Evolutionary conservation across 108 stramenopile species (phyloP).

Genomic region (Epithemia pelagica): DNA sequence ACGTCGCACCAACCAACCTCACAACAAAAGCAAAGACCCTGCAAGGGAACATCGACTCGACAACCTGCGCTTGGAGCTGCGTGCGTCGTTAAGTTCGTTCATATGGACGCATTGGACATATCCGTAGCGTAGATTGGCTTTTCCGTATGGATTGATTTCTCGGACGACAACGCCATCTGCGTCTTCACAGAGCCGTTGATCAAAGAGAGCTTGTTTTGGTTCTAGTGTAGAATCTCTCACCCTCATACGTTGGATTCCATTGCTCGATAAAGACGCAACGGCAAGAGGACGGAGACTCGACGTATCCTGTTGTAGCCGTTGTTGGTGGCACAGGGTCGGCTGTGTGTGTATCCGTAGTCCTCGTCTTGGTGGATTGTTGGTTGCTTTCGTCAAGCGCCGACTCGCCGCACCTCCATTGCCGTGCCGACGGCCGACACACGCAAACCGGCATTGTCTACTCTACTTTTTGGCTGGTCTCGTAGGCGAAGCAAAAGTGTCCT

Average conservation of each 20-base stretch:
- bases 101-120: conserved; percentile 66
- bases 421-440: too few species aligned
- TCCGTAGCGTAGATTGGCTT: conserved; percentile 67
- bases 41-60: neutral
- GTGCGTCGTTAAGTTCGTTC: conserved; percentile 25
- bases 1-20: too few species aligned
- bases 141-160: conserved; percentile 82
- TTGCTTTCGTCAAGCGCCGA: too few species aligned
- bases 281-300: neutral
- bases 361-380: too few species aligned
- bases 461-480: too few species aligned
- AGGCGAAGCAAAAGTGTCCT: too few species aligned
- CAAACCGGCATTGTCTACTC: too few species aligned
- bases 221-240: conserved; percentile 2
- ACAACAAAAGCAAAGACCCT: too few species aligned
- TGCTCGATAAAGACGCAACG: neutral
- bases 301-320: too few species aligned
- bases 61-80: neutral
- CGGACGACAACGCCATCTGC: conserved; percentile 72
- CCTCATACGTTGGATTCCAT: neutral
- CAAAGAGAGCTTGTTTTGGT: conserved; percentile 80
- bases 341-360: too few species aligned
- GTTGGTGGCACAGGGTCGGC: too few species aligned
- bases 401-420: too few species aligned
- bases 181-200: conserved; percentile 69